Evolutionary conservation across 805 yeast species (phyloP), one percentile per base, ranked within the genome.

Genomic region (Komagataella pastoris): DNA sequence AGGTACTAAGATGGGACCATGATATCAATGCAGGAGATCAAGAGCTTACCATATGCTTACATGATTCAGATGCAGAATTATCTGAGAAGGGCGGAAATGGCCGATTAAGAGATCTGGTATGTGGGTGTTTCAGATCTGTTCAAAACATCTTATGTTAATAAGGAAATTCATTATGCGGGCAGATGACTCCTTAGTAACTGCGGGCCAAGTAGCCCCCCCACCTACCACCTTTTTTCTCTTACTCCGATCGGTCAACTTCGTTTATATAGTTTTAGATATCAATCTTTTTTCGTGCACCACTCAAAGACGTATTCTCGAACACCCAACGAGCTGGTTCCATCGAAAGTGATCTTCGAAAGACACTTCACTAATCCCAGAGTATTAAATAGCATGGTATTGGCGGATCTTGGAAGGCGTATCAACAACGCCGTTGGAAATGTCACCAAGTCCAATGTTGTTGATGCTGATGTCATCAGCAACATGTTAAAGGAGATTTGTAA

Each of bases 401-500:
- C 89, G 47, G 93, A 85, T 65, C 70, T 85, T 54, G 93, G 95
- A 36, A 73, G 82, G 60, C 77, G 88, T 58, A 83, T 85, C 65
- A 85, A 85, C 67, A 73, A 73, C 60, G 95, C 93, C 17, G 83
- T 85, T 50, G 71, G 81, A 47, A 79, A 76, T 54, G 80, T 85
- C 47, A 71, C 86, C 44, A 71, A 73, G 57, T 70, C 87, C 6
- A 69, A 65, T 50, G 83, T 78, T 54, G 87, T 81, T 52, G 75
- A 75, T 56, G 70, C 68, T 44, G 65, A 72, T 24, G 83, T 83
- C 12, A 75, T 85, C 50, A 88, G 83, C 60, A 64, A 64, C 36
- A 79, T 90, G 83, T 70, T 93, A 59, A 91, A 91, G 65, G 95
- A 86, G 59, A 83, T 91, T 50, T 87, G 95, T 53, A 83, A 86